Conservation (phyloP, 148 eudicot species). For the Vaccinium myrtillus region DNA sequence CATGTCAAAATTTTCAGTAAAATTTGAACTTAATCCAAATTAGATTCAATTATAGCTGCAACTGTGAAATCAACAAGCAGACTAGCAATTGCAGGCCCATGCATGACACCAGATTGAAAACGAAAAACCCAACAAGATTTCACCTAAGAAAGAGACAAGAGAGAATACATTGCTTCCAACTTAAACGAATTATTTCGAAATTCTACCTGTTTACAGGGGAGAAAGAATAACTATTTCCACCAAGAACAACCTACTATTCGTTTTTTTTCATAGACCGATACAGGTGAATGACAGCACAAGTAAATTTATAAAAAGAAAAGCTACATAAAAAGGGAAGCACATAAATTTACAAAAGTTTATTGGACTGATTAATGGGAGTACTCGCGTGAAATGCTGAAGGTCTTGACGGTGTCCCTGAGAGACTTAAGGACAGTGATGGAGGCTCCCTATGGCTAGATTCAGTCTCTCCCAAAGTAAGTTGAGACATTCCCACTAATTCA, state of each 20-base stretch:
- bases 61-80: too few species aligned
- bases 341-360: slow-evolving; percentile 15
- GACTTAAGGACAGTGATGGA: slow-evolving; percentile 48
- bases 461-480: slow-evolving; percentile 52
- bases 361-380: slow-evolving; percentile 36
- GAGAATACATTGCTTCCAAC: neutral
- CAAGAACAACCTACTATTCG: neutral
- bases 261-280: neutral
- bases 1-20: too few species aligned
- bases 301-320: neutral
- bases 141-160: neutral
- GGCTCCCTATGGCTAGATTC: slow-evolving; percentile 32
- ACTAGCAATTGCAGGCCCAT: neutral
- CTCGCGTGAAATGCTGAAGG: slow-evolving; percentile 77
- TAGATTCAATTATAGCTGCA: too few species aligned
- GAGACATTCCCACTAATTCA: slow-evolving; percentile 72
- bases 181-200: neutral
- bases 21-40: too few species aligned
- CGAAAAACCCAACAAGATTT: neutral
- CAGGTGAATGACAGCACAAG: neutral
- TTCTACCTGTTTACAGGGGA: slow-evolving; percentile 7
- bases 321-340: neutral
- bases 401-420: slow-evolving; percentile 57
- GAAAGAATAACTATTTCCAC: slow-evolving; percentile 17
- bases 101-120: neutral